Percentiles rank a stretch among this genome's conserved stretches.
Conservation (phyloP, 2,329 filamentous ascomycete species). For the Cercospora berteroae region DNA sequence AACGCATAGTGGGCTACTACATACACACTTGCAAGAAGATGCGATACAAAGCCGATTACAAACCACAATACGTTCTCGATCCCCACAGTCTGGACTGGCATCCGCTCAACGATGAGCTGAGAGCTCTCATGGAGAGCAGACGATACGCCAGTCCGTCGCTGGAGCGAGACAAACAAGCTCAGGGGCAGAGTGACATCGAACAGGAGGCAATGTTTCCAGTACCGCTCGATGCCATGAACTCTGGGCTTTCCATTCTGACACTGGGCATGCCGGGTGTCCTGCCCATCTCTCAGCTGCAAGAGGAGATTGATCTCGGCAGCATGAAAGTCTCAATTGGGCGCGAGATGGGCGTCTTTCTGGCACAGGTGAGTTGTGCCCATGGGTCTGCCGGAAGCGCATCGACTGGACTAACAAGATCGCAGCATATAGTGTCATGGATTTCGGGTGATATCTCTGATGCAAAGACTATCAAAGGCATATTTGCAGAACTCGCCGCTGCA, state of each 20-base stretch:
- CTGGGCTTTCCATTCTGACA: slow-evolving; percentile 54
- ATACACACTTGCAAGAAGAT: slow-evolving; percentile 81
- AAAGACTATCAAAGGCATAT: slow-evolving; percentile 55
- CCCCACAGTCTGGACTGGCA: slow-evolving; percentile 47
- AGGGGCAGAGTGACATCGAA: background rate
- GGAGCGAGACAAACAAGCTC: slow-evolving; percentile 32
- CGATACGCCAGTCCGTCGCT: slow-evolving; percentile 52
- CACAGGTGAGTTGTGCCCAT: background rate
- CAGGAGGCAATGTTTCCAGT: slow-evolving; percentile 22
- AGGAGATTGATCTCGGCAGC: slow-evolving; percentile 56
- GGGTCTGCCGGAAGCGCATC: background rate
- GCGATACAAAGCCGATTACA: slow-evolving; percentile 79
- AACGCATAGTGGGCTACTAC: slow-evolving; percentile 55
- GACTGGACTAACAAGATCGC: background rate
- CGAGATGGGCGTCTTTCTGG: slow-evolving; percentile 2
- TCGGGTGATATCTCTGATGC: slow-evolving; percentile 50
- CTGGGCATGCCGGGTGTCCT: slow-evolving; percentile 67
- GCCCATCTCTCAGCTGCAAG: slow-evolving; percentile 52
- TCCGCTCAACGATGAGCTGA: slow-evolving; percentile 34
- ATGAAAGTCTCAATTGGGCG: slow-evolving; percentile 54
- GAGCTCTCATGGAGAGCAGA: slow-evolving; percentile 51
- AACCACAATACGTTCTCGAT: slow-evolving; percentile 71
- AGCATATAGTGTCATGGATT: slow-evolving; percentile 62
- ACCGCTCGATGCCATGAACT: slow-evolving; percentile 35
- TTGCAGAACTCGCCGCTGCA: slow-evolving; percentile 67